Percentiles rank a stretch among this genome's conserved stretches.
phyloP scores from a whole-genome alignment of 2,329 filamentous ascomycete genomes.

The Aspergillus melleus region DNA sequence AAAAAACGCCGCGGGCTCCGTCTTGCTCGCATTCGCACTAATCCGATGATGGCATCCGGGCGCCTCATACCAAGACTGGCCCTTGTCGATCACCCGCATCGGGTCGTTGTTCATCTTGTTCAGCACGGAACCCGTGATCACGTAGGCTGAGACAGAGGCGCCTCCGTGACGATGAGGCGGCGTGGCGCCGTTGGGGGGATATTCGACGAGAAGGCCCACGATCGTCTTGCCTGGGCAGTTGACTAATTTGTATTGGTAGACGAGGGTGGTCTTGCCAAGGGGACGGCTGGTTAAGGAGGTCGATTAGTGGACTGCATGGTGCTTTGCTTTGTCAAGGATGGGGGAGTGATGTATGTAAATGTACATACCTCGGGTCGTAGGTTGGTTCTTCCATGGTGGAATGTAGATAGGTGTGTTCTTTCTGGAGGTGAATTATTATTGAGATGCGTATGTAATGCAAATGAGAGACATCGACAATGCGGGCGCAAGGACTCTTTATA shows the following conservation, averaged over 20 bases:
- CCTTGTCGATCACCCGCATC: conserved; percentile 38
- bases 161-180: conserved; percentile 51
- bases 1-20: conserved; percentile 38
- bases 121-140: conserved; percentile 41
- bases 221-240: conserved; percentile 45
- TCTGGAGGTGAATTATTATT: no score
- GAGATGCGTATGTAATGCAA: no score
- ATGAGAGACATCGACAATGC: no score
- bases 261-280: conserved; percentile 27
- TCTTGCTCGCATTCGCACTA: conserved; percentile 46
- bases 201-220: conserved; percentile 40
- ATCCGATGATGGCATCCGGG: conserved; percentile 53
- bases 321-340: no score
- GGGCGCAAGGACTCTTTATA: no score
- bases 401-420: no score
- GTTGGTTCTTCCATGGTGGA: no score
- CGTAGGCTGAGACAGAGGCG: conserved; percentile 42
- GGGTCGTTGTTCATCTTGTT: conserved; percentile 54
- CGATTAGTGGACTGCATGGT: no score
- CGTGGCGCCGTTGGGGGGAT: conserved; percentile 41
- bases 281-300: conserved; percentile 23
- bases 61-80: conserved; percentile 46
- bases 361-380: no score
- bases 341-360: no score
- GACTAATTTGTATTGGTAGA: conserved; percentile 36